phyloP scores from a whole-genome alignment of 805 yeast species.

The Wickerhamomyces subpelliculosus region DNA sequence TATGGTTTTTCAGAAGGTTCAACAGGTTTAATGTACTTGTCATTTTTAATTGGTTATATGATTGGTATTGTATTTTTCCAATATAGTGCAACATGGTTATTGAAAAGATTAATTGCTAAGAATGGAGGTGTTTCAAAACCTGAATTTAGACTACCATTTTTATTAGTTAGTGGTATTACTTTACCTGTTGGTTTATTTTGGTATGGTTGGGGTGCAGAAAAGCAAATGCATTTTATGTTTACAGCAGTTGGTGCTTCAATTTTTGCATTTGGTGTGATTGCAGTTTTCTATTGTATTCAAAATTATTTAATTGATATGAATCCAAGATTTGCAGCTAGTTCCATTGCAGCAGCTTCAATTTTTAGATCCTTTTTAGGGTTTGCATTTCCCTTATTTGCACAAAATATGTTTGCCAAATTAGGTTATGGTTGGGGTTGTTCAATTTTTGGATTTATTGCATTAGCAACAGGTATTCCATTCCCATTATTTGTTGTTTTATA shows the following conservation, averaged over 20 bases:
- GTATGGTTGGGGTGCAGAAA: slow-evolving; percentile 68
- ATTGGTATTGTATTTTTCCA: slow-evolving; percentile 47
- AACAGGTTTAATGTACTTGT: slow-evolving; percentile 52
- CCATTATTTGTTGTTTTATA: slow-evolving; percentile 50
- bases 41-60: slow-evolving; percentile 49
- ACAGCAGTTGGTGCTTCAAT: slow-evolving; percentile 55
- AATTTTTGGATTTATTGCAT: slow-evolving; percentile 49
- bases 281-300: slow-evolving; percentile 63
- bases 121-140: slow-evolving; percentile 54
- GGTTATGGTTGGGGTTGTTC: slow-evolving; percentile 73
- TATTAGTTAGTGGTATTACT: slow-evolving; percentile 42
- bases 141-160: slow-evolving; percentile 49
- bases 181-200: slow-evolving; percentile 58
- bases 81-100: slow-evolving; percentile 33
- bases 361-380: slow-evolving; percentile 64
- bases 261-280: slow-evolving; percentile 52
- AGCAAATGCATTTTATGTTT: slow-evolving; percentile 51
- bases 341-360: slow-evolving; percentile 62
- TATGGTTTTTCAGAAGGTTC: slow-evolving; percentile 44
- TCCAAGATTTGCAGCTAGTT: slow-evolving; percentile 61
- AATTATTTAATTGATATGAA: slow-evolving; percentile 68
- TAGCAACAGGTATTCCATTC: slow-evolving; percentile 59
- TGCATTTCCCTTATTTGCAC: slow-evolving; percentile 60
- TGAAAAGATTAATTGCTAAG: slow-evolving; percentile 27
- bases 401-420: slow-evolving; percentile 44